Evolutionary conservation across 139 green algal species (phyloP), one percentile per base, ranked within the genome.

Genomic region (Chlorella sp.): DNA sequence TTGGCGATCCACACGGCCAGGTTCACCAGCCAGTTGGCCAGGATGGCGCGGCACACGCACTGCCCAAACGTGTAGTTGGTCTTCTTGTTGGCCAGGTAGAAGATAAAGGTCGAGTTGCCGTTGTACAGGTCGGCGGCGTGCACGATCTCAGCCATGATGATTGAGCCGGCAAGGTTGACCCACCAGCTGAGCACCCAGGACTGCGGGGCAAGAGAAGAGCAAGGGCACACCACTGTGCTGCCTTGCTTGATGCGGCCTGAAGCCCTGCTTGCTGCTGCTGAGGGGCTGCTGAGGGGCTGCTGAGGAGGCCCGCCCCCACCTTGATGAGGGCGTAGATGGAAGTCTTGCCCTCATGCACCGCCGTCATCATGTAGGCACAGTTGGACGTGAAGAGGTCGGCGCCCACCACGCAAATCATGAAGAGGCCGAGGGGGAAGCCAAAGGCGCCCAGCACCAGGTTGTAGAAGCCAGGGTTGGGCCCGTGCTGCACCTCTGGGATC

Each of bases 1-100:
- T 87, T 87, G 22, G 81, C 81, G 69, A 78, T 76, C 81, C 81
- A 87, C 1, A 77, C 83, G 20, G 81, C 81, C 20, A 87, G 50
- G 63, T 74, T 76, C 20, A 87, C 81, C 49, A 87, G 81, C 77
- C 77, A 79, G 77, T 80, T 81, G 51, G 73, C 80, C 30, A 86
- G 80, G 31, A 83, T 82, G 34, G 71, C 81, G 2, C 62, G 51
- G n/a, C 20, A 31, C 22, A 64, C 14, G 24, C 55, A 64, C 14
- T 10, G 14, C 6, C 14, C 22, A 20, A 64, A 64, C 14, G 20
- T 27, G 55, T 64, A 64, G 4, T 27, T 4, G 22, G 4, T 20
- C 55, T 64, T 55, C 42, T 55, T 55, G 17, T 55, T 55, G 42
- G 42, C 42, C 10, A 55, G 42, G 42, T 55, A 55, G 10, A 55